Evolutionary conservation across 139 green algal species (phyloP).

Genomic region (Marvania coccoides): DNA sequence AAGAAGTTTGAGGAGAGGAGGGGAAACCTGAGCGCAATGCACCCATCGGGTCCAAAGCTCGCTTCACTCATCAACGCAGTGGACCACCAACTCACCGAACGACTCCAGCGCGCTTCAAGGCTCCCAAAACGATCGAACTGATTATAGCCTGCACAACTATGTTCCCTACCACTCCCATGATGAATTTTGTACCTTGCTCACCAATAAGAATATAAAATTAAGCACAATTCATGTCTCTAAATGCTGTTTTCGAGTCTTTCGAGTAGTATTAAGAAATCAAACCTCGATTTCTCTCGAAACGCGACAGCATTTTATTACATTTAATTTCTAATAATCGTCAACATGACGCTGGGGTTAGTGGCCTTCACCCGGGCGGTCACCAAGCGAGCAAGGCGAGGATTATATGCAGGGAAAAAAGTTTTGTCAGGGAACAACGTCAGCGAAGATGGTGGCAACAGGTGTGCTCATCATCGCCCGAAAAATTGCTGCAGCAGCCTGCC

Average conservation of each 20-base stretch:
- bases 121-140: slow-evolving; percentile 21
- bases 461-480: neutral
- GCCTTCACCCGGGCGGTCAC: slow-evolving; percentile 12
- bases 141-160: slow-evolving; percentile 12
- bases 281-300: no score
- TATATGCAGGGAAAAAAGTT: slow-evolving; percentile 63
- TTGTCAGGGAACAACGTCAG: slow-evolving; percentile 73
- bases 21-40: neutral
- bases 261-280: no score
- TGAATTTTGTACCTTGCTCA: no score
- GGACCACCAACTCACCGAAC: slow-evolving; percentile 10
- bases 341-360: slow-evolving; percentile 23
- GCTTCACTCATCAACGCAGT: neutral
- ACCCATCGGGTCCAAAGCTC: no score
- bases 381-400: slow-evolving; percentile 36
- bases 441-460: slow-evolving; percentile 81
- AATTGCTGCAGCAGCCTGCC: neutral
- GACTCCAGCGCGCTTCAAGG: slow-evolving; percentile 26
- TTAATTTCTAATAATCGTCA: no score
- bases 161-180: slow-evolving; percentile 11
- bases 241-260: no score
- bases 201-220: no score
- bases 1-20: neutral
- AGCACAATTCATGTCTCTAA: no score
- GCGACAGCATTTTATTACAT: no score